phyloP scores from a whole-genome alignment of 768 basidiomycete species.

The Dentipellis fragilis region DNA sequence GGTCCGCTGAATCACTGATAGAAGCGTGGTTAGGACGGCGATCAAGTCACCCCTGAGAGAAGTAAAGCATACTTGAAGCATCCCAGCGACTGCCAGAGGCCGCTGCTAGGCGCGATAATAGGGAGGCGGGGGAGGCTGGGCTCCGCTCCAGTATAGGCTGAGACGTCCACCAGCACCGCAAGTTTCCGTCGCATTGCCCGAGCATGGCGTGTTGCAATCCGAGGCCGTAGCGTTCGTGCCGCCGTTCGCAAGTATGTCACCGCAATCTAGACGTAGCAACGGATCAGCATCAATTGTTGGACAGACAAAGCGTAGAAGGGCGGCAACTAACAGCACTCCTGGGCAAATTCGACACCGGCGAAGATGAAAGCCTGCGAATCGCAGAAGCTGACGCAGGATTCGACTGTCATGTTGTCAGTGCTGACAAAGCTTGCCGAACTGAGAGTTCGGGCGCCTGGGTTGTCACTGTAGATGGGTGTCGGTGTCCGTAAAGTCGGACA shows the following conservation, averaged over 20 bases:
- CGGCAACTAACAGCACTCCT: conserved; percentile 50
- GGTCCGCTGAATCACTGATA: conserved; percentile 25
- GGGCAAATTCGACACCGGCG: conserved; percentile 61
- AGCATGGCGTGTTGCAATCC: conserved; percentile 55
- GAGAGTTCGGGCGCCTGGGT: conserved; percentile 48
- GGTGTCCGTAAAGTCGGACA: conserved; percentile 26
- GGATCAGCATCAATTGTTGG: neutral
- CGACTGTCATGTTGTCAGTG: conserved; percentile 52
- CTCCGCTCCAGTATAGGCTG: conserved; percentile 57
- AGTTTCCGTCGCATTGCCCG: conserved; percentile 43
- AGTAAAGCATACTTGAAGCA: conserved; percentile 47
- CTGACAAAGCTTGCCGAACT: conserved; percentile 34
- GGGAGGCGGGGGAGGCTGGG: conserved; percentile 46
- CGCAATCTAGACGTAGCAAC: conserved; percentile 43
- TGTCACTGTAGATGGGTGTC: conserved; percentile 33
- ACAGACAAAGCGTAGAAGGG: neutral
- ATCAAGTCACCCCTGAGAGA: neutral
- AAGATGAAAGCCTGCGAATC: conserved; percentile 40
- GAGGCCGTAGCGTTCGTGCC: conserved; percentile 33
- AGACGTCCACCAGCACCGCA: conserved; percentile 55
- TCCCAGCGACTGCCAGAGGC: conserved; percentile 62
- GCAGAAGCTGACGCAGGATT: conserved; percentile 37
- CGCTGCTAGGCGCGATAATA: conserved; percentile 39
- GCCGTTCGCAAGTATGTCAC: conserved; percentile 38
- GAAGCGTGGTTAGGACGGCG: neutral